phyloP scores from a whole-genome alignment of 208 protist genomes.

The Leishmania braziliensis region DNA sequence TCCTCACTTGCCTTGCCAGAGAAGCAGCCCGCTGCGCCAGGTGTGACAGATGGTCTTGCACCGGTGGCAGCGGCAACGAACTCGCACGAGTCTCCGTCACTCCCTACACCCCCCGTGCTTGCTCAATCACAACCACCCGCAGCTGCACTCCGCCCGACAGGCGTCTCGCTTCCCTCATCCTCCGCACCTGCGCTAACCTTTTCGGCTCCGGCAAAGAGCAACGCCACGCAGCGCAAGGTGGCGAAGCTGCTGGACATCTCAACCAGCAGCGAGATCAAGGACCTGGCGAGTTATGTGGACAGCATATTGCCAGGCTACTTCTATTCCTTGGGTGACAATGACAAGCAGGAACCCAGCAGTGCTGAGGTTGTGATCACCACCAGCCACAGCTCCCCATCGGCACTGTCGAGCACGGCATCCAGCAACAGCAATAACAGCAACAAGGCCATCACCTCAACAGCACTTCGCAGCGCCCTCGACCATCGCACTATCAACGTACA shows the following conservation, averaged over 20 bases:
- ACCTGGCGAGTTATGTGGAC: slow-evolving; percentile 68
- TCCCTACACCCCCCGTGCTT: background rate
- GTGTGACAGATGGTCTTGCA: background rate
- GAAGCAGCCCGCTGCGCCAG: background rate
- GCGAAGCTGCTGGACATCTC: slow-evolving; percentile 63
- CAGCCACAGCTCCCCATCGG: background rate
- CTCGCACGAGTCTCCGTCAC: background rate
- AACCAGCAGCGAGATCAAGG: slow-evolving; percentile 57
- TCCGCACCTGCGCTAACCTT: background rate
- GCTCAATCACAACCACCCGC: background rate
- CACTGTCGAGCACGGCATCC: background rate
- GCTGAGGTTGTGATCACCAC: background rate
- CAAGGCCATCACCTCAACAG: slow-evolving; percentile 10
- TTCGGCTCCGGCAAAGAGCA: slow-evolving; percentile 13
- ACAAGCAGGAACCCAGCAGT: slow-evolving; percentile 12
- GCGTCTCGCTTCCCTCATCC: background rate
- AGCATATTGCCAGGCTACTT: slow-evolving; percentile 51
- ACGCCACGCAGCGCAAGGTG: slow-evolving; percentile 28
- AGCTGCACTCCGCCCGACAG: background rate
- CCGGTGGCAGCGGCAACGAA: background rate
- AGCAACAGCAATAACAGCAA: background rate
- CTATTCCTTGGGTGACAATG: slow-evolving; percentile 17
- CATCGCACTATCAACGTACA: slow-evolving; percentile 62
- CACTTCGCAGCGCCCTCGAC: slow-evolving; percentile 64
- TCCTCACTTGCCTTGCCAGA: background rate